Base-by-base conservation (phyloP, 495 filamentous ascomycete species). In the Penicillium egyptiacum region DNA sequence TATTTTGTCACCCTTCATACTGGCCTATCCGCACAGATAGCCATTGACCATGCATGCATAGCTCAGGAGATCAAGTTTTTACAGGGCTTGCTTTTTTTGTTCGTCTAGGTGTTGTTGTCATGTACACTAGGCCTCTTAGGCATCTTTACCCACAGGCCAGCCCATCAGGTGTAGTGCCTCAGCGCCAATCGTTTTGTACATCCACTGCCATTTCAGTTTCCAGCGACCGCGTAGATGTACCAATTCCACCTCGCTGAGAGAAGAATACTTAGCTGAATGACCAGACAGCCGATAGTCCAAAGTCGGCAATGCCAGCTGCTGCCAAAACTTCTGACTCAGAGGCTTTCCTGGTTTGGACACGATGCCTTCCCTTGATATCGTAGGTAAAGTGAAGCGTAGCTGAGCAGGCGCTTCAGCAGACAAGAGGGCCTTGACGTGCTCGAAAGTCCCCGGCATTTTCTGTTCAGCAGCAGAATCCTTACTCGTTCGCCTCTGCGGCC, bases 181-280 rank as follows among this genome's bases (percentile, higher is more conserved):
- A 26, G 57, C 58, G 57, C 78, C 75, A 63, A 78, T 56, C 63
- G 63, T 75, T 66, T 78, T 79, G 61, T 74, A 78, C 64, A 64
- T 70, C 75, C 76, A 79, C 51, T 76, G 68, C 70, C 76, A 79
- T 10, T 48, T 59, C 23, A 78, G 28, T 39, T 50, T 64, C 54
- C 60, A 69, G 11, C 12, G 37, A 19, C 42, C 53, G n/a, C 55
- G 58, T 16, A 17, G 20, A 37, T 56, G 58, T 17, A 45, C 22
- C 35, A 69, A 37, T 14, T 65, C 55, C 35, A 61, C 33, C 26
- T 60, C 52, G 20, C 43, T 57, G 6, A 26, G 7, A 23, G 53
- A 26, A 23, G 40, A 5, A 31, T 49, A 22, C 17, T 51, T 40
- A 11, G 39, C 12, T 14, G 12, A 43, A 40, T 43, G 33, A 23